Conservation (phyloP, 331 rosid species). For the Cydonia oblonga region DNA sequence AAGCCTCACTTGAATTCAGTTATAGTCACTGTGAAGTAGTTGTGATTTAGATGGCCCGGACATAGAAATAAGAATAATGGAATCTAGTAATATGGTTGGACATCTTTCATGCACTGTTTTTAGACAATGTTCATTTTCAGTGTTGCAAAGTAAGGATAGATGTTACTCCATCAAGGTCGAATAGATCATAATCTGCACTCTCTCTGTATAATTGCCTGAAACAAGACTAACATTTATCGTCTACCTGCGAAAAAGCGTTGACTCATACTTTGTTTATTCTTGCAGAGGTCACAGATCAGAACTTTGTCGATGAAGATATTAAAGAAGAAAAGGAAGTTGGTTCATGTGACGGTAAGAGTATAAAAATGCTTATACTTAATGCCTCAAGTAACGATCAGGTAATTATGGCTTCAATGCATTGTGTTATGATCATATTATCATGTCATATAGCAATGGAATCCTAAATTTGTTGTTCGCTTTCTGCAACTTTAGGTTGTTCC, state of each 20-base stretch:
- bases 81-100: not conserved
- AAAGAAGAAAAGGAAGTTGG: constrained; percentile 19
- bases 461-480: not conserved
- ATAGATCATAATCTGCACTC: not conserved
- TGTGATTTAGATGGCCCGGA: not conserved
- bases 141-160: not conserved
- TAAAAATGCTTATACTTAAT: constrained; percentile 12
- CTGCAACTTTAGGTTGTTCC: constrained; percentile 25
- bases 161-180: not conserved
- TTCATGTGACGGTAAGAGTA: constrained; percentile 26
- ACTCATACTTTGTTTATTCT: not conserved
- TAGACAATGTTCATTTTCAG: not conserved
- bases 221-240: not conserved
- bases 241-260: not conserved
- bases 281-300: constrained; percentile 85
- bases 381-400: constrained; percentile 44
- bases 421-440: not conserved
- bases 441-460: not conserved
- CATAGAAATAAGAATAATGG: not conserved
- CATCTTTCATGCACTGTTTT: not conserved
- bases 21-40: not conserved
- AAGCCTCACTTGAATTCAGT: not conserved
- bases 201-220: not conserved
- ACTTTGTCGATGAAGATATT: constrained; percentile 56
- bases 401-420: not conserved